Evolutionary conservation across 2,329 filamentous ascomycete genomes (phyloP).

Genomic region (Aspergillus neoniger): DNA sequence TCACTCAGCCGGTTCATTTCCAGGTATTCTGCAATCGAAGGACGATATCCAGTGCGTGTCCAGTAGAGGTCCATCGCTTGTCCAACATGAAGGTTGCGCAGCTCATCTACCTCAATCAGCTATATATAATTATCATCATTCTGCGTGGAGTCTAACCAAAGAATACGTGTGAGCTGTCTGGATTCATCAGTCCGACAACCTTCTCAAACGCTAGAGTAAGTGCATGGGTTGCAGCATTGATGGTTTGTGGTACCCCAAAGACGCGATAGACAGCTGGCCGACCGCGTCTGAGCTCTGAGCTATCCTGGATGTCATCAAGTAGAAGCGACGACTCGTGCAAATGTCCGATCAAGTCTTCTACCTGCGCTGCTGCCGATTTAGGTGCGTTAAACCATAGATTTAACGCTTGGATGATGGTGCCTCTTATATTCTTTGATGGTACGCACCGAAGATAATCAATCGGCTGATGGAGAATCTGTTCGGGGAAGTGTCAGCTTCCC

Average conservation of each 20-base stretch:
- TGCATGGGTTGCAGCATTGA: conserved; percentile 11
- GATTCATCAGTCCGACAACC: neutral
- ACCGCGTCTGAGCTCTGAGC: conserved; percentile 5
- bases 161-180: neutral
- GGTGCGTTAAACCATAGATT: conserved; percentile 1
- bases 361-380: neutral
- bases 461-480: neutral
- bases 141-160: neutral
- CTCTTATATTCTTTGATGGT: neutral
- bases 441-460: neutral
- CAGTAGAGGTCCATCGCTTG: neutral
- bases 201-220: neutral
- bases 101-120: neutral
- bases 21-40: neutral
- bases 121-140: neutral
- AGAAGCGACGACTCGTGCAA: conserved; percentile 1
- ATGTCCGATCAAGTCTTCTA: neutral
- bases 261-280: conserved; percentile 3
- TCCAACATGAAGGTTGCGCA: neutral
- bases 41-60: neutral
- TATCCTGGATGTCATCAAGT: conserved; percentile 15
- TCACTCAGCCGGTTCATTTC: neutral
- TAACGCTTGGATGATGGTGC: conserved; percentile 1
- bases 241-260: conserved; percentile 5
- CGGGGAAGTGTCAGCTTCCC: neutral